These are phyloP conservation scores for Lathyrus tuberosus DNA, from an alignment of 306 rosid species.

Conservation along the genomic window DNA sequence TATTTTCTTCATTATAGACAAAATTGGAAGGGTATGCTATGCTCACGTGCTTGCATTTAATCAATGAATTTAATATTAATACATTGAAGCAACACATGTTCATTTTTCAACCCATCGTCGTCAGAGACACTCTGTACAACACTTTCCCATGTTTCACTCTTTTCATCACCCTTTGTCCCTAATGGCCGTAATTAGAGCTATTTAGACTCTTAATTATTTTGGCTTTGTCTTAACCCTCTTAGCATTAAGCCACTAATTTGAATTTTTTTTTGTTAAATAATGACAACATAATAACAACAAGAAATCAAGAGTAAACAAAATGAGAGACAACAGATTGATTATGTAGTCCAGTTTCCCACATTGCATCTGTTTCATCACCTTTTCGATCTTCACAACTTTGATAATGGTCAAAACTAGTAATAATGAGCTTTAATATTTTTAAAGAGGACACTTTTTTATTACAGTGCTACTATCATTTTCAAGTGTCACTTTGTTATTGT, in stretches of 20 bases:
- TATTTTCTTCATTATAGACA: too few relatives aligned
- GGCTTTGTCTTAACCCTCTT: not conserved
- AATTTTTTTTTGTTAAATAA: not conserved
- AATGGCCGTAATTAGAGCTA: constrained; percentile 14
- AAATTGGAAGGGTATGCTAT: constrained; percentile 16
- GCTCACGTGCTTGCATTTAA: constrained; percentile 46
- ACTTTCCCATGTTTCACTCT: constrained; percentile 31
- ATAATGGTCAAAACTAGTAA: constrained; percentile 34
- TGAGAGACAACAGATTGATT: constrained; percentile 14
- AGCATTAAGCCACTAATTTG: not conserved
- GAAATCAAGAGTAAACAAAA: not conserved
- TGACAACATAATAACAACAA: constrained; percentile 39
- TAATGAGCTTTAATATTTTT: constrained; percentile 37
- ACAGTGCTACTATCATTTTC: constrained; percentile 5
- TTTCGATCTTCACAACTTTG: constrained; percentile 26
- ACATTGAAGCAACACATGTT: constrained; percentile 29
- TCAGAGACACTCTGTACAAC: constrained; percentile 26
- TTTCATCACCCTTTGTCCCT: not conserved
- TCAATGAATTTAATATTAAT: constrained; percentile 36
- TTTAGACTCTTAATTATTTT: constrained; percentile 29
- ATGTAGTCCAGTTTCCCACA: not conserved
- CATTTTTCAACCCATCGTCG: constrained; percentile 7
- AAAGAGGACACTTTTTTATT: not conserved
- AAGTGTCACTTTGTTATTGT: constrained; percentile 13
- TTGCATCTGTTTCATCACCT: constrained; percentile 34